phyloP scores from a whole-genome alignment of 1,284 basidiomycete genomes.

The Agroathelia rolfsii region DNA sequence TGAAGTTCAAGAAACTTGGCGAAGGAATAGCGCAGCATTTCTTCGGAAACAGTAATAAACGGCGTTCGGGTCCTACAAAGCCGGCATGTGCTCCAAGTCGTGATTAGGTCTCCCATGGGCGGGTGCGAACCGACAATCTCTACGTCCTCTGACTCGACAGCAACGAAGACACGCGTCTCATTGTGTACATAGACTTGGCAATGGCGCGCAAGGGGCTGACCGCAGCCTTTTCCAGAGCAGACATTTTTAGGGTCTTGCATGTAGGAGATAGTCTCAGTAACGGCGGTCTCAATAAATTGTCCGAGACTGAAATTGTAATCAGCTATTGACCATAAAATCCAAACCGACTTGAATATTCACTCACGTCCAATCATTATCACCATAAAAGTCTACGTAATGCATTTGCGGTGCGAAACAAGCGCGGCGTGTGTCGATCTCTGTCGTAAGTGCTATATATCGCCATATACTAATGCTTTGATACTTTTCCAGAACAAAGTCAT shows the following conservation, averaged over 20 bases:
- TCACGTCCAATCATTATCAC: conserved; percentile 85
- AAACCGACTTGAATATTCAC: too few relatives aligned
- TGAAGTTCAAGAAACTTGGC: conserved; percentile 89
- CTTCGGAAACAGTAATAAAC: conserved; percentile 84
- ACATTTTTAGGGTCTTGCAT: conserved; percentile 64
- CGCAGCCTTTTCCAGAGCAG: conserved; percentile 80
- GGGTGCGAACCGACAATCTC: conserved; percentile 51
- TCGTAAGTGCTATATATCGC: conserved; percentile 66
- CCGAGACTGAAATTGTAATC: too few relatives aligned
- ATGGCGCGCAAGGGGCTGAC: conserved; percentile 74
- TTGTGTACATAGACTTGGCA: conserved; percentile 88
- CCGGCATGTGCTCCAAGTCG: conserved; percentile 89
- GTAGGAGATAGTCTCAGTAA: conserved; percentile 59
- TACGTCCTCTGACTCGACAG: conserved; percentile 80
- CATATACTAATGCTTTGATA: conserved; percentile 83
- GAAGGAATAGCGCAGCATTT: conserved; percentile 91
- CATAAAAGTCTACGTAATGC: conserved; percentile 81
- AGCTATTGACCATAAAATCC: too few relatives aligned
- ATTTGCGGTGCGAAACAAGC: conserved; percentile 64
- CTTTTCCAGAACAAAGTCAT: conserved; percentile 85
- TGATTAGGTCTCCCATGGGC: conserved; percentile 65
- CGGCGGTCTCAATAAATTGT: conserved; percentile 80
- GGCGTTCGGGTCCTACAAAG: conserved; percentile 76
- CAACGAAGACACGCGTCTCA: conserved; percentile 74
- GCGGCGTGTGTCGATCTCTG: conserved; percentile 51